Evolutionary conservation across 176 grass and related monocot species (phyloP).

Genomic region (Guadua angustifolia): DNA sequence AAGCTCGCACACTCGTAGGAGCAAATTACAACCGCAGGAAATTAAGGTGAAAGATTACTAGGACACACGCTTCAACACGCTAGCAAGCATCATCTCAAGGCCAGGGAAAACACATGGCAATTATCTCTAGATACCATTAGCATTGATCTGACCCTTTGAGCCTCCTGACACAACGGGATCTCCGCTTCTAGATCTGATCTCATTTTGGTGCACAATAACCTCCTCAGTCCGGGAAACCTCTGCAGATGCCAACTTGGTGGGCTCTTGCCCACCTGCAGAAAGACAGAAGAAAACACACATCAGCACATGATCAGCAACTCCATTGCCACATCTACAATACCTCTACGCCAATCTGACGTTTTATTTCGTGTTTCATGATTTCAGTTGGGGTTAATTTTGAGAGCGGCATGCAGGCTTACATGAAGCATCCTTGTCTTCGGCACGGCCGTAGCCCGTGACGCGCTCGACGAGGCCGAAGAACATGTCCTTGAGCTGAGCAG

Average conservation of each 20-base stretch:
- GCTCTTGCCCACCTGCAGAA: conserved; percentile 15
- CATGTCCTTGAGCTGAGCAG: conserved; percentile 46
- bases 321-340: neutral
- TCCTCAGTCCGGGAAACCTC: neutral
- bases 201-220: neutral
- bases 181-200: conserved; percentile 30
- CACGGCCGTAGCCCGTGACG: neutral
- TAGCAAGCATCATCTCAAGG: neutral
- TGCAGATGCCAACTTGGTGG: neutral
- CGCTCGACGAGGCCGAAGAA: conserved; percentile 37
- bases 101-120: neutral
- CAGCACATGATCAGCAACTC: neutral
- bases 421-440: conserved; percentile 23
- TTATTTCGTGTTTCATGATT: neutral
- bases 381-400: neutral
- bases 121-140: neutral
- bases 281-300: neutral
- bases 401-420: neutral
- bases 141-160: neutral
- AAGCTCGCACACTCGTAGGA: neutral
- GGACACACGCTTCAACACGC: neutral
- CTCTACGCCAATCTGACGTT: neutral
- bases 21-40: neutral
- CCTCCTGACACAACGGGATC: neutral
- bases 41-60: neutral